Conservation (phyloP, 1,284 basidiomycete species). For the Melampsora americana region DNA sequence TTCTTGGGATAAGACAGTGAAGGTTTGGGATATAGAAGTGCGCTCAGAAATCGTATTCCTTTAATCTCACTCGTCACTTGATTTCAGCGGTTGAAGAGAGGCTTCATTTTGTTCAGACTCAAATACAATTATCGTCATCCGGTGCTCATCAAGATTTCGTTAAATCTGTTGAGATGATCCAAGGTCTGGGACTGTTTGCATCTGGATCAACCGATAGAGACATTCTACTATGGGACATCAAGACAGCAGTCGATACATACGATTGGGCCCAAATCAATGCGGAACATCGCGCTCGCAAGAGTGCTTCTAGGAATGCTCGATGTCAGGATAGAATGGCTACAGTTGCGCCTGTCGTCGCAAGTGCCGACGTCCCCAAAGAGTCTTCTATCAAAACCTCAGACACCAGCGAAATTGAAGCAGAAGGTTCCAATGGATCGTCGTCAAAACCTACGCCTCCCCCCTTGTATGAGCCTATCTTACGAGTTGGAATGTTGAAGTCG, state of each 20-base stretch:
- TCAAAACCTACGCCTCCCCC: background rate
- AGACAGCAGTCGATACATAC: background rate
- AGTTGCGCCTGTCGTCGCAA: background rate
- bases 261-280: slow-evolving; percentile 25
- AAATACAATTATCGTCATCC: slow-evolving; percentile 37
- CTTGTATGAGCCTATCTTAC: slow-evolving; percentile 15
- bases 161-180: slow-evolving; percentile 35
- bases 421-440: background rate
- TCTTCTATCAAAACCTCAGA: slow-evolving; percentile 7
- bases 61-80: slow-evolving; percentile 50
- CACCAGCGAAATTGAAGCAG: background rate
- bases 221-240: slow-evolving; percentile 30
- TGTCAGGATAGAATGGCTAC: background rate
- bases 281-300: slow-evolving; percentile 7
- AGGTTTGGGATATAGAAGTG: slow-evolving; percentile 68
- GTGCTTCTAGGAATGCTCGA: background rate
- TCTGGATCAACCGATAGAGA: slow-evolving; percentile 40
- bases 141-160: slow-evolving; percentile 32
- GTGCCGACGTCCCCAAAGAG: background rate
- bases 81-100: background rate
- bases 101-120: slow-evolving; percentile 4
- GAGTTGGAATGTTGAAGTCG: slow-evolving; percentile 21
- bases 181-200: slow-evolving; percentile 10
- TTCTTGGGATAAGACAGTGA: slow-evolving; percentile 82
- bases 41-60: background rate